Base-by-base conservation (phyloP, 2,329 filamentous ascomycete genomes). In the Epichloe aotearoae region DNA sequence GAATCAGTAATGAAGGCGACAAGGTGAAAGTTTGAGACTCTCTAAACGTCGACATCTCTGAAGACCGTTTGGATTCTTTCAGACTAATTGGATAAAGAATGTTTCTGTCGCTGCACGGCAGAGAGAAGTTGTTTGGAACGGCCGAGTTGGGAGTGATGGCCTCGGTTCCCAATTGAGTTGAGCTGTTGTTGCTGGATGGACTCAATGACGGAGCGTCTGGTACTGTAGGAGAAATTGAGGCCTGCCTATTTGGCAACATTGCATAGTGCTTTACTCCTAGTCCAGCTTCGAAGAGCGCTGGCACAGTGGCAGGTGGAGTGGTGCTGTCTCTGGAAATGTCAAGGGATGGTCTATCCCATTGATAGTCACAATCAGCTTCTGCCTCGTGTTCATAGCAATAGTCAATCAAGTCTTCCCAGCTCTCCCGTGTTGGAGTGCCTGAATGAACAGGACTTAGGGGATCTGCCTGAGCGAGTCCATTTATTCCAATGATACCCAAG, bases 321-420 rank as follows among this genome's bases (percentile, higher is more conserved):
- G 49, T 43, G 46, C 46, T 50, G 15, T 59, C 58, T 23, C 59
- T 60, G 19, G 58, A 53, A 15, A 57, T 60, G 46, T 81, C 78
- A 49, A 76, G 57, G 0, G 79, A 82, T 3, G 73, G 68, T 15
- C 76, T 74, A 52, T 81, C 77, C 80, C 80, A 84, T 43, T 80
- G 75, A 57, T 82, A 84, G 54, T 84, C 75, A 59, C 79, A 84
- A 62, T 83, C 72, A 7, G 80, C 81, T 61, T 84, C 82, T 12
- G 75, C 79, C 56, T 80, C 81, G 57, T 85, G 78, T 56, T 84
- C 80, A 59, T 85, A 85, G 60, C 79, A 83, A 63, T 83, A 85
- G 60, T 85, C 82, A 54, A 85, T 84, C 54, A 80, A 80, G 49
- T 83, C 80, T 58, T 85, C 82, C 82, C 82, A 85, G 56, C 69